phyloP scores from a whole-genome alignment of 768 basidiomycete genomes.

The Leucogyrophana mollusca region DNA sequence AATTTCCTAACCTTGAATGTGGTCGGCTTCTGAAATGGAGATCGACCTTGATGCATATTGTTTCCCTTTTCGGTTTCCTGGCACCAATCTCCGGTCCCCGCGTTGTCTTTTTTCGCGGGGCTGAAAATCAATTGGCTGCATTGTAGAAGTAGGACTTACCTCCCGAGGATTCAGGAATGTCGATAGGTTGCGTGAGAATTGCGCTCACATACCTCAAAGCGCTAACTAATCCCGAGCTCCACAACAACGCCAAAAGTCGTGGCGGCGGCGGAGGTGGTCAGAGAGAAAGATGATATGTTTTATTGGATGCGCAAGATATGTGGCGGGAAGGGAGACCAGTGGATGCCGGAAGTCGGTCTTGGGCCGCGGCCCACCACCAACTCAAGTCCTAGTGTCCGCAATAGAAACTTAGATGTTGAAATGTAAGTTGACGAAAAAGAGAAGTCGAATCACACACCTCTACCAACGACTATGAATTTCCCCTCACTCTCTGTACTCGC shows the following conservation, averaged over 20 bases:
- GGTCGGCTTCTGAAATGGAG: slow-evolving; percentile 89
- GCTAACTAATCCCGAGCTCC: slow-evolving; percentile 87
- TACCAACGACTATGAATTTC: slow-evolving; percentile 85
- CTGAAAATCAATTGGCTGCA: slow-evolving; percentile 31
- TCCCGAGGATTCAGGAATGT: slow-evolving; percentile 91
- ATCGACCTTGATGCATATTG: slow-evolving; percentile 60
- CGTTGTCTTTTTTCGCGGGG: slow-evolving; percentile 92
- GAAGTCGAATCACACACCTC: slow-evolving; percentile 46
- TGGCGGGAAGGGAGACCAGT: slow-evolving; percentile 66
- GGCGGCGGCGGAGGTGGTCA: slow-evolving; percentile 68
- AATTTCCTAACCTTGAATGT: slow-evolving; percentile 99
- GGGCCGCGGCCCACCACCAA: slow-evolving; percentile 78
- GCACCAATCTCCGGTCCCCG: slow-evolving; percentile 92
- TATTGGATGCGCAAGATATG: slow-evolving; percentile 72
- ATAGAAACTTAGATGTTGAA: too few species aligned
- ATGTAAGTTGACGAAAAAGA: not conserved
- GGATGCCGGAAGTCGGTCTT: slow-evolving; percentile 70
- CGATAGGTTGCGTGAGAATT: slow-evolving; percentile 93
- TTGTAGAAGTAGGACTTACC: slow-evolving; percentile 39
- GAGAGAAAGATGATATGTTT: slow-evolving; percentile 73
- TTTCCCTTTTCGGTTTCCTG: slow-evolving; percentile 57
- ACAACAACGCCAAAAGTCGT: slow-evolving; percentile 84
- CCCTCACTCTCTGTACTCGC: slow-evolving; percentile 34
- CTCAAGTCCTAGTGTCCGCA: slow-evolving; percentile 94
- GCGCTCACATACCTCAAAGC: slow-evolving; percentile 75